These are phyloP conservation scores for Psophocarpus tetragonolobus DNA, from an alignment of 306 rosid genomes.

Conservation along the genomic window DNA sequence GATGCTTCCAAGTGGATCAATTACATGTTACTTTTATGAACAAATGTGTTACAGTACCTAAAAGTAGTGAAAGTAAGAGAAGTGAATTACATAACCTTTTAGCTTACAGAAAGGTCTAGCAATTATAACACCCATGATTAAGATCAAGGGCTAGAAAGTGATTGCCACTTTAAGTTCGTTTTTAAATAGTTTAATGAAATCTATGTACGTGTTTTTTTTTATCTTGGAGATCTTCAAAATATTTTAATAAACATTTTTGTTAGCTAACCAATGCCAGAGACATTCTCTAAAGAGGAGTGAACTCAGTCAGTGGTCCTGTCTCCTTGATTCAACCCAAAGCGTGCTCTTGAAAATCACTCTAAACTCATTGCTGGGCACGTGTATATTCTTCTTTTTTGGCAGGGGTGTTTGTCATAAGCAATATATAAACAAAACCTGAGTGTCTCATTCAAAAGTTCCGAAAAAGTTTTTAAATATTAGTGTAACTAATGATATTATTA, in stretches of 20 bases:
- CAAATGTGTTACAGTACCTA: slow-evolving; percentile 31
- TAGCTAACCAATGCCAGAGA: slow-evolving; percentile 66
- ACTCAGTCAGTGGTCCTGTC: slow-evolving; percentile 89
- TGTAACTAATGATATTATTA: slow-evolving; percentile 59
- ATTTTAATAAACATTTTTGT: slow-evolving; percentile 16
- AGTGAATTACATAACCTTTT: slow-evolving; percentile 43
- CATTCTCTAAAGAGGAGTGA: slow-evolving; percentile 83
- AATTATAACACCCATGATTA: slow-evolving; percentile 85
- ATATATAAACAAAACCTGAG: neutral
- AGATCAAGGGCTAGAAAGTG: slow-evolving; percentile 68
- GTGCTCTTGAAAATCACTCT: slow-evolving; percentile 87
- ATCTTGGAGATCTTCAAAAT: slow-evolving; percentile 44
- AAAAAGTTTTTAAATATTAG: slow-evolving; percentile 32
- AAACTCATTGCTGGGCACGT: slow-evolving; percentile 86
- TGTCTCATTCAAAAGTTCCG: slow-evolving; percentile 31
- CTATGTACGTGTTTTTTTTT: slow-evolving; percentile 41
- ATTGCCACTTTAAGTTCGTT: slow-evolving; percentile 32
- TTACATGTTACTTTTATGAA: slow-evolving; percentile 30
- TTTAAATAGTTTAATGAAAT: slow-evolving; percentile 44
- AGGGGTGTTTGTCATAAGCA: slow-evolving; percentile 43
- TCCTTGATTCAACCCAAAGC: slow-evolving; percentile 99
- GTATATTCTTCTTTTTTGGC: slow-evolving; percentile 68
- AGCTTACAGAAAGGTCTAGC: slow-evolving; percentile 55
- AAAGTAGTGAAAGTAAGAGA: slow-evolving; percentile 35
- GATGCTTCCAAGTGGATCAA: slow-evolving; percentile 29